Evolutionary conservation across 495 filamentous ascomycete species (phyloP), one percentile per base, ranked within the genome.

Genomic region (Talaromyces borbonicus): DNA sequence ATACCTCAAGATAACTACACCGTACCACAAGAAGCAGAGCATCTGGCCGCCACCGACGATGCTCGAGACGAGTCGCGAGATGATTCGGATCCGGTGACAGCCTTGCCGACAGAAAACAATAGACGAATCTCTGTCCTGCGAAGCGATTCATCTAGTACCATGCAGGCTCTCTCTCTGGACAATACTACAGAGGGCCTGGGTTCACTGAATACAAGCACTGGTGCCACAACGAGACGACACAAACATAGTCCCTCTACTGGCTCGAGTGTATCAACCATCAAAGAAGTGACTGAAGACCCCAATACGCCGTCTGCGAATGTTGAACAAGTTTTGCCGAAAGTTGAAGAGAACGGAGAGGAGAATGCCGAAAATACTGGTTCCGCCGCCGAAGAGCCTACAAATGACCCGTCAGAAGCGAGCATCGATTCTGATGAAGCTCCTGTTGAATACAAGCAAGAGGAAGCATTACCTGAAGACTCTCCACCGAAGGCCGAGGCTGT

Each of bases 1-100:
- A 82, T 98, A 36, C 87, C 87, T 2, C 79, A 87, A 45, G 92
- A 97, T 59, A 95, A 90, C 57, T 94, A 95, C 63, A 97, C 93
- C 32, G 80, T 98, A 41, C 90, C 92, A 1, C 77, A 83, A 9
- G 90, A 97, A 58, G 93, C 93, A 2, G 92, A 97, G 57, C 90
- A 88, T 9, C 55, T 85, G 1, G 74, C 73, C 49, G 57, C 59
- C 24, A 72, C 81, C 44, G 65, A 56, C 40, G 49, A 42, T 36
- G 51, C 40, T 49, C 51, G 6, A n/a, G 49, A 18, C 27, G 38
- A 16, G 29, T 46, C n/a, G 52, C 52, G 36, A 56, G 54, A 24
- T 57, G 57, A 32, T 23, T 40, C 48, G 33, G 58, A 62, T 1
- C 58, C 61, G 42, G 61, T 68, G 40, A 32, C 47, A 29, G 52